Percentiles rank a stretch among this genome's conserved stretches.
Evolutionary conservation across 306 rosid genomes (phyloP).

Genomic region (Quercus robur): DNA sequence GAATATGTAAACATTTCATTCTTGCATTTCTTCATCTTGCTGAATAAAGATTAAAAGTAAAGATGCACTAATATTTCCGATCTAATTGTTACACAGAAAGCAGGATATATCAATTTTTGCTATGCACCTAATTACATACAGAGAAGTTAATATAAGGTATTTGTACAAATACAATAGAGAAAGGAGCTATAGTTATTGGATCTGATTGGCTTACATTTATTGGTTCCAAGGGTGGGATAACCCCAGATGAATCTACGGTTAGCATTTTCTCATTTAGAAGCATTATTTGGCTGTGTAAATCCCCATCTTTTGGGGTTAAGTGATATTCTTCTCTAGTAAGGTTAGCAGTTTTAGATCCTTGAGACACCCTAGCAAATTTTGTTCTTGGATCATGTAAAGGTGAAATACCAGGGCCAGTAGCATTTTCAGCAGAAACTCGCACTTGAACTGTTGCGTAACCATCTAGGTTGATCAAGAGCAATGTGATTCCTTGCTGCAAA

Average conservation of each 20-base stretch:
- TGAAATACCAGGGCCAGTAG: slow-evolving; percentile 12
- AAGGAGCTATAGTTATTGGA: slow-evolving; percentile 66
- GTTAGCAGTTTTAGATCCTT: slow-evolving; percentile 1
- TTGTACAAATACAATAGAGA: slow-evolving; percentile 82
- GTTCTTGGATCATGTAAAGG: slow-evolving; percentile 11
- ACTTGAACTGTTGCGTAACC: slow-evolving; percentile 41
- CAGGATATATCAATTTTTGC: background rate
- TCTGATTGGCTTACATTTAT: slow-evolving; percentile 44
- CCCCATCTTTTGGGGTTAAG: slow-evolving; percentile 54
- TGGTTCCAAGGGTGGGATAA: slow-evolving; percentile 70
- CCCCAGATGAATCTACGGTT: slow-evolving; percentile 55
- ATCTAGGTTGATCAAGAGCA: slow-evolving; percentile 71
- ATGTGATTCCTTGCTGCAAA: slow-evolving; percentile 73
- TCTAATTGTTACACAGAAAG: background rate
- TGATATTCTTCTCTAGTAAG: slow-evolving; percentile 74
- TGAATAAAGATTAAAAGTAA: background rate
- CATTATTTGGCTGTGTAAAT: slow-evolving; percentile 75
- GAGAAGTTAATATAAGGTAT: slow-evolving; percentile 55
- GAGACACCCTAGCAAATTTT: slow-evolving; percentile 18
- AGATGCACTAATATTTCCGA: background rate
- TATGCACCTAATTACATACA: slow-evolving; percentile 50
- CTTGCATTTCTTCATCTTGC: background rate
- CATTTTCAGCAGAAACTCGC: slow-evolving; percentile 2
- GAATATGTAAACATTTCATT: background rate
- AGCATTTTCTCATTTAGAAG: slow-evolving; percentile 73